Base-by-base conservation (phyloP, 768 basidiomycete species). In the Leccinum aurantiacum region DNA sequence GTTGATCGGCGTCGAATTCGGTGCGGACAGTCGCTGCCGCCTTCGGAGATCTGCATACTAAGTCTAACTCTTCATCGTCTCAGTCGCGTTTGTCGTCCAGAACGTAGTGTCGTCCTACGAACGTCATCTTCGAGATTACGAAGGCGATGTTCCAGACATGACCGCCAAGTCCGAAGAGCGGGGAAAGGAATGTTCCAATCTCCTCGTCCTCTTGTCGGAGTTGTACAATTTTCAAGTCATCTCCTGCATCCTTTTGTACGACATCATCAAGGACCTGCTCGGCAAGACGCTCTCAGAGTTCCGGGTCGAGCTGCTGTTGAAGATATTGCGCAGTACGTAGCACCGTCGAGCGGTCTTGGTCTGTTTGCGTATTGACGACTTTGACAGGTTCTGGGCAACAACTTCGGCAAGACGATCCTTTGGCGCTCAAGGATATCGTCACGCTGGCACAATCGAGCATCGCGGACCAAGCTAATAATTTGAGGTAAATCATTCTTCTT, bases 201-300 rank as follows among this genome's bases (percentile, higher is more conserved):
- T 99, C 37, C 81, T 96, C 46, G 84, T 93, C 1, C 82, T 98
- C 22, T 75, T 98, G 24, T 91, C 93, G 2, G 95, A 98, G 70
- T 77, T 99, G 19, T 98, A 98, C 78, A 98, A 98, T 71, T 95
- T 98, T 70, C 91, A 94, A 75, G 92, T 98, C 22, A 84, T 98
- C 56, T 92, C 92, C 3, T 93, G 87, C 58, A 77, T 89, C 11
- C 80, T 98, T n/a, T 77, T 98, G 51, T 98, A 94, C 74, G 97
- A 98, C 69, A 72, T 98, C 53, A 88, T 98, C 63, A 87, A 90
- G 8, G 79, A 80, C 14, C 80, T 98, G 50, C 78, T 98, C 51
- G 76, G 82, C 1, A 77, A 77, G 6, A 77, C 84, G 2, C 75
- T 96, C 55, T 79, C 81, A 0, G 96, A 98, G 72, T 84, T 90